Conservation (phyloP, 2,329 filamentous ascomycete species). For the Penicillium fuscoglaucum region DNA sequence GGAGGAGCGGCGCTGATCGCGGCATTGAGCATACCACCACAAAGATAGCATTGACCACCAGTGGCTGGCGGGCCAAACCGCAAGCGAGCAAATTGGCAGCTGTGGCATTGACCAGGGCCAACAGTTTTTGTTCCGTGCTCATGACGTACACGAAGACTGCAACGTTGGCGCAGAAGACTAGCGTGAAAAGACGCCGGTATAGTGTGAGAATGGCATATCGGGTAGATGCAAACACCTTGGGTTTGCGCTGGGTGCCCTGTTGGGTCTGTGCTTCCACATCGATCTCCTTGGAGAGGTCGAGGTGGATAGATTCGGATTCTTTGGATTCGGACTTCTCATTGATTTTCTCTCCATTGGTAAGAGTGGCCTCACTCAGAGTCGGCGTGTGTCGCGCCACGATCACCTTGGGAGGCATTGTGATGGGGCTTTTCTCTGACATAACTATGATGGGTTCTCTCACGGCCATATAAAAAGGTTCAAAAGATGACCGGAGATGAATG, state of each 20-base stretch:
- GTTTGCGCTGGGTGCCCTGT: slow-evolving; percentile 24
- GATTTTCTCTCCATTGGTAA: slow-evolving; percentile 21
- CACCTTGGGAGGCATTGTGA: slow-evolving; percentile 11
- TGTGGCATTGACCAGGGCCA: slow-evolving; percentile 45
- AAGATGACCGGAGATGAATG: slow-evolving; percentile 16
- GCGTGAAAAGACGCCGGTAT: slow-evolving; percentile 46
- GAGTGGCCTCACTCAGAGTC: slow-evolving; percentile 20
- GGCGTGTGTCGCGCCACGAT: slow-evolving; percentile 6
- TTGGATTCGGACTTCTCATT: slow-evolving; percentile 16
- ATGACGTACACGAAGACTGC: slow-evolving; percentile 40
- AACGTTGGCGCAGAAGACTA: slow-evolving; percentile 44
- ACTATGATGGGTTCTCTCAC: not conserved
- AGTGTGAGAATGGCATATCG: slow-evolving; percentile 42
- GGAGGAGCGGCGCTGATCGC: slow-evolving; percentile 46
- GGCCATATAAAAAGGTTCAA: slow-evolving; percentile 16
- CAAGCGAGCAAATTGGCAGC: slow-evolving; percentile 50
- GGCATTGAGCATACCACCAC: slow-evolving; percentile 47
- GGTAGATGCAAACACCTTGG: slow-evolving; percentile 32
- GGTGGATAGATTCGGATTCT: slow-evolving; percentile 10
- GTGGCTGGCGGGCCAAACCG: slow-evolving; percentile 53
- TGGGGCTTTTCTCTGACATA: slow-evolving; percentile 25
- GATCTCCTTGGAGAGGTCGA: not conserved
- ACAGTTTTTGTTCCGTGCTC: slow-evolving; percentile 36
- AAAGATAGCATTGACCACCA: slow-evolving; percentile 56
- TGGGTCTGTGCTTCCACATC: slow-evolving; percentile 36